A percentile compares a stretch with the other conserved stretches of the same genome.
Conservation (phyloP, 2,329 filamentous ascomycete genomes). For the Exophiala alcalophila region DNA sequence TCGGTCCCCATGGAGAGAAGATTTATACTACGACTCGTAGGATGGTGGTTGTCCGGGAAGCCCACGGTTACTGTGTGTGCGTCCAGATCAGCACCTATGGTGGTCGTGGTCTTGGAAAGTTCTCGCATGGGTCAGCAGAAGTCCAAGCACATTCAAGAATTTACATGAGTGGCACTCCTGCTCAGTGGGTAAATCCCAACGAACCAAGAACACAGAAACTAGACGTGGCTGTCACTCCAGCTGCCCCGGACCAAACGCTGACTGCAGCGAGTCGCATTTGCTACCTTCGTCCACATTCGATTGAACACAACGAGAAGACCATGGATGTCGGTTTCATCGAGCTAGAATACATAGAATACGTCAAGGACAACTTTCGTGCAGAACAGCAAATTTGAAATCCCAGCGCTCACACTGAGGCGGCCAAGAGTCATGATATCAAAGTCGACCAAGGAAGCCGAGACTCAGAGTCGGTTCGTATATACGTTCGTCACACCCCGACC, state of each 20-base stretch:
- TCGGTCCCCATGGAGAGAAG: constrained; percentile 11
- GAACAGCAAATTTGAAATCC: too few relatives aligned
- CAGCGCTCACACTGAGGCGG: too few relatives aligned
- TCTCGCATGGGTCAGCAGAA: constrained; percentile 32
- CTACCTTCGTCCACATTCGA: constrained; percentile 41
- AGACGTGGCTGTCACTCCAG: constrained; percentile 36
- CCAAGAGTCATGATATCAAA: too few relatives aligned
- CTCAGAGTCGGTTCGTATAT: too few relatives aligned
- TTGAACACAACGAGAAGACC: constrained; percentile 45
- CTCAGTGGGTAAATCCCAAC: constrained; percentile 8
- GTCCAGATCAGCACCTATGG: constrained; percentile 43
- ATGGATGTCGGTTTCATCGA: constrained; percentile 41
- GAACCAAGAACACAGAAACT: constrained; percentile 38
- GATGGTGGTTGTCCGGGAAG: constrained; percentile 36
- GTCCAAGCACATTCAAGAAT: constrained; percentile 39
- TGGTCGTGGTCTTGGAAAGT: constrained; percentile 37
- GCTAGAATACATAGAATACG: too few relatives aligned
- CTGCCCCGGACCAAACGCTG: constrained; percentile 28
- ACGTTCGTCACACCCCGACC: too few relatives aligned
- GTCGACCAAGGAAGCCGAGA: too few relatives aligned
- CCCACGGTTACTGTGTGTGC: constrained; percentile 34
- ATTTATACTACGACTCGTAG: constrained; percentile 35
- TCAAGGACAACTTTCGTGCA: too few relatives aligned
- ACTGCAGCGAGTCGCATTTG: constrained; percentile 38
- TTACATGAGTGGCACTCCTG: constrained; percentile 32